These are phyloP conservation scores for Leptographium radiaticola DNA, from an alignment of 2,329 filamentous ascomycete species.

Conservation along the genomic window DNA sequence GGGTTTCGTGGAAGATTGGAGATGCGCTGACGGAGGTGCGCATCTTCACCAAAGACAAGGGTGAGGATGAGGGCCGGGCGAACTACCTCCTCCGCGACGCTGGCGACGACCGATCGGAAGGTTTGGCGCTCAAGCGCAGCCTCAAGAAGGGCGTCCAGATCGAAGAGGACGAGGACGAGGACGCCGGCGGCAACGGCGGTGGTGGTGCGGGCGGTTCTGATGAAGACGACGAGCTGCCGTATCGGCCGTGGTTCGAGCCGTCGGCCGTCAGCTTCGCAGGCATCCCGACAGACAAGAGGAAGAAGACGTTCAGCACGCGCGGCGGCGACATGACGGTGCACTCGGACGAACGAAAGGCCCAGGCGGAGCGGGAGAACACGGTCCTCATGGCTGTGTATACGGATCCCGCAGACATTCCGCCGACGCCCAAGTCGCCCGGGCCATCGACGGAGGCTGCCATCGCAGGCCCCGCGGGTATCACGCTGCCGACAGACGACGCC, in stretches of 20 bases:
- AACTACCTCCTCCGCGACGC: conserved; percentile 59
- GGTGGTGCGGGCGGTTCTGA: conserved; percentile 21
- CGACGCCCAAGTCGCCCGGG: conserved; percentile 40
- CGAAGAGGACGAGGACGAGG: conserved; percentile 25
- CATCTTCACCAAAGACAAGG: conserved; percentile 59
- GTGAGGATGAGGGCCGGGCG: conserved; percentile 57
- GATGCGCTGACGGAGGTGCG: conserved; percentile 52
- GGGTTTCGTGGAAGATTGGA: conserved; percentile 59
- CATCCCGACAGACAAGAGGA: conserved; percentile 31
- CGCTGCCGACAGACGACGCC: conserved; percentile 24
- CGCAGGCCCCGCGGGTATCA: conserved; percentile 2
- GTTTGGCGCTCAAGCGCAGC: conserved; percentile 51
- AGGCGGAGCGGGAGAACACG: conserved; percentile 41
- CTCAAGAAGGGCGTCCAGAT: conserved; percentile 24
- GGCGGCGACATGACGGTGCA: conserved; percentile 37
- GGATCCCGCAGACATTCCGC: conserved; percentile 38
- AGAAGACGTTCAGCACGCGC: conserved; percentile 38
- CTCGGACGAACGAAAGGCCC: conserved; percentile 42
- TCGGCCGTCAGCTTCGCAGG: conserved; percentile 31
- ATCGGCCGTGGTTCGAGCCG: conserved; percentile 39
- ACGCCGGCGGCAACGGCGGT: conserved; percentile 26
- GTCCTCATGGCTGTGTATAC: conserved; percentile 51
- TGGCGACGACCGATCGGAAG: conserved; percentile 59
- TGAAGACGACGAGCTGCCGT: conserved; percentile 38
- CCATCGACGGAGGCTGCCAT: conserved; percentile 5